A percentile compares a stretch with the other conserved stretches of the same genome.
These are phyloP conservation scores for Paxillus involutus DNA, from an alignment of 768 basidiomycete species.

Conservation along the genomic window DNA sequence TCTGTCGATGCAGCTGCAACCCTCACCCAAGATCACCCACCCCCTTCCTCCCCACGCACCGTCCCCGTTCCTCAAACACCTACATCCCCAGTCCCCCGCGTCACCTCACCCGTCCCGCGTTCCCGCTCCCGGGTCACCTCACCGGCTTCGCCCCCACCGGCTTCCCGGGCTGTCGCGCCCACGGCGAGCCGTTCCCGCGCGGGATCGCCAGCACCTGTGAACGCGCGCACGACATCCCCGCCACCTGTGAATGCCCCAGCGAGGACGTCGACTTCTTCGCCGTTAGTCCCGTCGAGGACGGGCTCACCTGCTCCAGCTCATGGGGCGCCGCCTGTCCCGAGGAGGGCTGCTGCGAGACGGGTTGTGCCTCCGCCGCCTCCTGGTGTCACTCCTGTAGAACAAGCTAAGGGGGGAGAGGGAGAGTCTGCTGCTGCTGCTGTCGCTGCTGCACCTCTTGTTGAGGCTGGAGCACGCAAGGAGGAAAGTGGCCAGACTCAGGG, in stretches of 20 bases:
- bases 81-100: constrained; percentile 26
- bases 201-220: constrained; percentile 23
- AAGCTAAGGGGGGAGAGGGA: constrained; percentile 6
- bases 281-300: constrained; percentile 34
- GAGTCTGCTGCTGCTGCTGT: neutral
- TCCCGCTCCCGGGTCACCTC: constrained; percentile 34
- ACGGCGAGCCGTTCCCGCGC: constrained; percentile 21
- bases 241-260: constrained; percentile 17
- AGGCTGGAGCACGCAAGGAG: neutral
- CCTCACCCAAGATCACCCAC: constrained; percentile 2
- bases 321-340: constrained; percentile 58
- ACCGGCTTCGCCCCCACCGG: constrained; percentile 29
- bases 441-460: neutral
- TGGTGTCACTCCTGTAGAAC: neutral
- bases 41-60: constrained; percentile 19
- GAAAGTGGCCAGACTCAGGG: neutral
- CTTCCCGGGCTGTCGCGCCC: constrained; percentile 29
- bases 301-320: constrained; percentile 34
- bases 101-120: constrained; percentile 23
- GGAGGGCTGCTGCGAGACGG: constrained; percentile 59
- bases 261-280: constrained; percentile 22
- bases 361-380: constrained; percentile 28
- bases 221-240: constrained; percentile 10
- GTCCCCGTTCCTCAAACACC: constrained; percentile 27
- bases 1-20: constrained; percentile 9